A percentile compares a stretch with the other conserved stretches of the same genome.
Evolutionary conservation across 495 filamentous ascomycete genomes (phyloP).

Genomic region (Platismatia glauca): DNA sequence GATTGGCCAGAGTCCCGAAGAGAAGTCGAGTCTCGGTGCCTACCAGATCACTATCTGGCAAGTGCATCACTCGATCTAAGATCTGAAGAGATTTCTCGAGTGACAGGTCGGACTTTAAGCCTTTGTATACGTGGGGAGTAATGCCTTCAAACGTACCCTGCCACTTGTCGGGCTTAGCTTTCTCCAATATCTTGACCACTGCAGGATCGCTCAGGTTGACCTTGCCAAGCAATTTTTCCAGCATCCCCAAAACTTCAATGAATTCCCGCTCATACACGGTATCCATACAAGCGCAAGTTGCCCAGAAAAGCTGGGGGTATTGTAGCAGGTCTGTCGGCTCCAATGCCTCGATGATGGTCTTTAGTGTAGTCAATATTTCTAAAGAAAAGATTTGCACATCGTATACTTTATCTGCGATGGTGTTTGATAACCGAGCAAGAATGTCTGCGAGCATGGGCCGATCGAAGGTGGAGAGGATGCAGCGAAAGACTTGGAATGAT

Average conservation of each 20-base stretch:
- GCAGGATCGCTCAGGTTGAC: conserved; percentile 66
- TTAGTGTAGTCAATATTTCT: conserved; percentile 91
- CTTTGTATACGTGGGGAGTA: conserved; percentile 79
- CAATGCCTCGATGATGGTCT: conserved; percentile 76
- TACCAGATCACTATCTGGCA: conserved; percentile 74
- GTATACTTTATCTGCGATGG: conserved; percentile 82
- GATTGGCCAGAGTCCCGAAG: conserved; percentile 76
- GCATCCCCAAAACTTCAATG: conserved; percentile 79
- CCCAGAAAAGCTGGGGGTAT: conserved; percentile 95
- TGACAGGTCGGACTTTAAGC: conserved; percentile 76
- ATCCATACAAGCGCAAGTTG: conserved; percentile 87
- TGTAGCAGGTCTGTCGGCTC: conserved; percentile 69
- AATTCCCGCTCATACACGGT: conserved; percentile 95
- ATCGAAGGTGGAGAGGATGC: conserved; percentile 80
- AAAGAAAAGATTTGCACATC: conserved; percentile 95
- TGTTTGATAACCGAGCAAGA: conserved; percentile 88
- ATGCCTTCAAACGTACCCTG: conserved; percentile 83
- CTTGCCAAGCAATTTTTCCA: conserved; percentile 78
- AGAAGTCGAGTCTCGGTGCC: conserved; percentile 73
- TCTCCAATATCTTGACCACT: conserved; percentile 59
- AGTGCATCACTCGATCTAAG: conserved; percentile 64
- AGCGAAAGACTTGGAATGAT: conserved; percentile 95
- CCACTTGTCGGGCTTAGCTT: conserved; percentile 77
- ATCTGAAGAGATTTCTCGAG: conserved; percentile 67
- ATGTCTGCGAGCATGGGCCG: conserved; percentile 92